phyloP scores from a whole-genome alignment of 2,329 filamentous ascomycete species.

The Magnaporthiopsis rhizophila region DNA sequence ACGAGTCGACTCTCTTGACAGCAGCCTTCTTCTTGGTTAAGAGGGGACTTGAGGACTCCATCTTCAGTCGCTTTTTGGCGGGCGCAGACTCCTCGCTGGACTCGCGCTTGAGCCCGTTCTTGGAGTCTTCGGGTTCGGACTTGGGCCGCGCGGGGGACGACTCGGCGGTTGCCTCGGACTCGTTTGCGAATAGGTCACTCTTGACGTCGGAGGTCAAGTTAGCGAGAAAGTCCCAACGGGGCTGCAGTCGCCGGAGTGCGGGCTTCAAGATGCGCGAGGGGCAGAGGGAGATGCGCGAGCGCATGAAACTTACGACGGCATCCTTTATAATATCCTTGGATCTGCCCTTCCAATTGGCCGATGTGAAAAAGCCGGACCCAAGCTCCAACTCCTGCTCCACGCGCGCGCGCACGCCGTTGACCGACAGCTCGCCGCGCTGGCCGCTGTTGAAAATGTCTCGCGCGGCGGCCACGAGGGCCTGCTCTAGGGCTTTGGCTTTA shows the following conservation, averaged over 20 bases:
- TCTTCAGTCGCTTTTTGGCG: slow-evolving; percentile 13
- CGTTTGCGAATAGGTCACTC: slow-evolving; percentile 9
- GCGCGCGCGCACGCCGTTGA: slow-evolving; percentile 48
- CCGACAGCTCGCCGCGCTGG: slow-evolving; percentile 38
- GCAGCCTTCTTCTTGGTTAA: slow-evolving; percentile 8
- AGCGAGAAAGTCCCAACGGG: background rate
- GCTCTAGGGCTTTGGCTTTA: slow-evolving; percentile 33
- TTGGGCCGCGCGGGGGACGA: slow-evolving; percentile 7
- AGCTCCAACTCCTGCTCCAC: slow-evolving; percentile 42
- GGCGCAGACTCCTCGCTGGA: slow-evolving; percentile 16
- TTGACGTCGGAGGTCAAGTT: background rate
- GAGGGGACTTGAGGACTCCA: slow-evolving; percentile 8
- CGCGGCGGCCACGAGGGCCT: slow-evolving; percentile 38
- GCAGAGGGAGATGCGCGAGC: background rate
- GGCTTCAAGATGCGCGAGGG: background rate
- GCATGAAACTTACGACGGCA: slow-evolving; percentile 37
- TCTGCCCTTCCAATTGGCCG: slow-evolving; percentile 45
- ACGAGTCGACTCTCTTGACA: slow-evolving; percentile 6
- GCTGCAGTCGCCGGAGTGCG: background rate
- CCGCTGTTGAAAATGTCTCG: slow-evolving; percentile 34
- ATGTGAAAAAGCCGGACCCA: slow-evolving; percentile 41
- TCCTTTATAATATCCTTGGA: slow-evolving; percentile 51
- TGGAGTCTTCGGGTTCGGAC: slow-evolving; percentile 11
- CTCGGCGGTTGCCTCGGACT: slow-evolving; percentile 1
- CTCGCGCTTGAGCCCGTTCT: slow-evolving; percentile 22